Evolutionary conservation across 352 stramenopile genomes (phyloP), one percentile per base, ranked within the genome.

Genomic region (Elongisporangium anandrum): DNA sequence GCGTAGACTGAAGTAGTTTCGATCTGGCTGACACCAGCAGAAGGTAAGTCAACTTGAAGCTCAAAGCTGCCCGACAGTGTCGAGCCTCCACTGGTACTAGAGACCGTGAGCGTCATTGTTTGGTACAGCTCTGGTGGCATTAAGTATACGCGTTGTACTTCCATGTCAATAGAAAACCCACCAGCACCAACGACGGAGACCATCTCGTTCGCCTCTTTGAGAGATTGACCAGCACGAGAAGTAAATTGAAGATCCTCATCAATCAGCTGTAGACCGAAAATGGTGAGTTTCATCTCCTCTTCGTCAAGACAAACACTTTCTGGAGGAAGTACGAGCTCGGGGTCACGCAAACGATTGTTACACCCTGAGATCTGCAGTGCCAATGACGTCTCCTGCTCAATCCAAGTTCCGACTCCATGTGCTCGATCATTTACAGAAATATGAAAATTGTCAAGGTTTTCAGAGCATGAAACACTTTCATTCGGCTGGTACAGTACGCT

Each of bases 21-120:
- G 17, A 20, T 21, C 2, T 60, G 4, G 2, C n/a, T 15, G 29
- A 58, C 5, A 2, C 62, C 62, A 7, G 52, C 48, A 51, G 55
- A 6, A 17, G 21, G 0, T 9, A 61, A n/a, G 50, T 63, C 26
- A 21, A 41, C 54, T 38, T 56, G 10, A 21, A 75, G 41, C 9
- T 56, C 48, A 55, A 79, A 79, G 20, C 68, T 68, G 1, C 71
- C 71, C 3, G 59, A 52, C 1, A 72, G 34, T 16, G 4, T 17
- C 0, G 56, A 49, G 34, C 51, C 16, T 17, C 23, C 45, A 20
- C 12, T 26, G 20, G 12, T 38, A 19, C 24, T 38, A 17, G 52
- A 66, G 34, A 66, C 56, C 23, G 48, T 66, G 17, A 70, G 23
- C 10, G 59, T 9, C 4, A 62, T 26, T 20, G 22, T 41, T 23